A percentile compares a stretch with the other conserved stretches of the same genome.
Evolutionary conservation across 768 basidiomycete species (phyloP).

Genomic region (Rubroboletus satanas): DNA sequence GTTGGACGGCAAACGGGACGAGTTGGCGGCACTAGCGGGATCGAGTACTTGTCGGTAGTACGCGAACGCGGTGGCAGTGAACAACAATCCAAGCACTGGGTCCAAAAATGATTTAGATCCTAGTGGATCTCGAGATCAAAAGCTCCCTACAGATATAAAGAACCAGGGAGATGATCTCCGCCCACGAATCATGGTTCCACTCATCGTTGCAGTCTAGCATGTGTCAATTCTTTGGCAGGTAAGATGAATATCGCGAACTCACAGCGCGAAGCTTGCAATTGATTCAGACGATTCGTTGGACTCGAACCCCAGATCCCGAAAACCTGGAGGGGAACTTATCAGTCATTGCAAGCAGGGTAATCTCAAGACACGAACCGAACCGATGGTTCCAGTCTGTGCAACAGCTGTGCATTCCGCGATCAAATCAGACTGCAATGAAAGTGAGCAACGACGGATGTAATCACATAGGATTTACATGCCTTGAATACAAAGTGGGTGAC

Average conservation of each 20-base stretch:
- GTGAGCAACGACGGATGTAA: background rate
- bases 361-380: constrained; percentile 28
- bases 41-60: constrained; percentile 76
- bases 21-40: constrained; percentile 55
- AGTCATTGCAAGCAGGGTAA: background rate
- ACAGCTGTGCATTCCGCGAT: constrained; percentile 51
- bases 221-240: constrained; percentile 7
- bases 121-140: too few species aligned
- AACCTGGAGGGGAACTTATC: constrained; percentile 27
- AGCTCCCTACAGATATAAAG: constrained; percentile 50
- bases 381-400: constrained; percentile 32
- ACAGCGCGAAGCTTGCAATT: constrained; percentile 47
- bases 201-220: constrained; percentile 54
- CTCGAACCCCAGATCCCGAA: constrained; percentile 56
- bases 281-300: constrained; percentile 28
- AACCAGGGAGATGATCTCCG: constrained; percentile 61
- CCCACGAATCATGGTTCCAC: constrained; percentile 66
- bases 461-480: constrained; percentile 33
- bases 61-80: constrained; percentile 61
- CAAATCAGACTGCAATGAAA: constrained; percentile 45
- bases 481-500: constrained; percentile 68
- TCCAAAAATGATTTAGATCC: background rate
- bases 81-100: constrained; percentile 54
- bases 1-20: constrained; percentile 40
- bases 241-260: constrained; percentile 16